Conservation (phyloP, 1,139 yeast genomes). For the Yamadazyma kanchanaburiensis region DNA sequence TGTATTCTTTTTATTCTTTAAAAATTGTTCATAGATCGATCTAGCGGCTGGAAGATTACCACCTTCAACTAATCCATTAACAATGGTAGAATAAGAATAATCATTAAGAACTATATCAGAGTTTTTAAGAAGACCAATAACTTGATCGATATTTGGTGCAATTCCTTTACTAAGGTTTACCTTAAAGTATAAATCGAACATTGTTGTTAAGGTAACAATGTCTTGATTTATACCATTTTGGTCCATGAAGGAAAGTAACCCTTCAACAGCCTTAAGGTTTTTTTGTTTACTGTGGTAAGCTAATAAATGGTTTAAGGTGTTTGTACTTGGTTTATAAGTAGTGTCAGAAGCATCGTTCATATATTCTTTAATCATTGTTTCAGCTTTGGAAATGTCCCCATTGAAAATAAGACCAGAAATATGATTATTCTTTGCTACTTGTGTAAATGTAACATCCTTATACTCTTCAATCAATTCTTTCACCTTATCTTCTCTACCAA, state of each 20-base stretch:
- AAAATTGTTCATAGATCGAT: conserved; percentile 32
- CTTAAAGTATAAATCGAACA: conserved; percentile 57
- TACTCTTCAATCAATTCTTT: conserved; percentile 23
- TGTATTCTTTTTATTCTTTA: conserved; percentile 26
- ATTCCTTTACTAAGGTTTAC: conserved; percentile 40
- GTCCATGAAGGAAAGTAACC: conserved; percentile 37
- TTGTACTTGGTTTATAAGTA: conserved; percentile 29
- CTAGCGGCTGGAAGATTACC: conserved; percentile 55
- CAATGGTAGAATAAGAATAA: conserved; percentile 50
- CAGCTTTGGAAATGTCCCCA: conserved; percentile 31
- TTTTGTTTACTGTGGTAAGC: conserved; percentile 25
- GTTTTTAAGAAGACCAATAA: conserved; percentile 42
- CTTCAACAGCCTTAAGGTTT: conserved; percentile 38
- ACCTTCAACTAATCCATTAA: conserved; percentile 54
- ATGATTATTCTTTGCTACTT: conserved; percentile 32
- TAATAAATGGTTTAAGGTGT: conserved; percentile 37
- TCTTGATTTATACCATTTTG: conserved; percentile 50
- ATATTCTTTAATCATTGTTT: conserved; percentile 26
- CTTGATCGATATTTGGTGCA: conserved; percentile 36
- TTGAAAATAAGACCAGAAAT: conserved; percentile 34
- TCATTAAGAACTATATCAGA: conserved; percentile 46
- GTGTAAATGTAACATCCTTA: conserved; percentile 23
- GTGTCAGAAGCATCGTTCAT: conserved; percentile 19
- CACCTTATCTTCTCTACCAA: conserved; percentile 31
- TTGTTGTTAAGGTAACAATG: conserved; percentile 62